Evolutionary conservation across 2,329 filamentous ascomycete genomes (phyloP), one percentile per base, ranked within the genome.

Genomic region (Cercospora zeina): DNA sequence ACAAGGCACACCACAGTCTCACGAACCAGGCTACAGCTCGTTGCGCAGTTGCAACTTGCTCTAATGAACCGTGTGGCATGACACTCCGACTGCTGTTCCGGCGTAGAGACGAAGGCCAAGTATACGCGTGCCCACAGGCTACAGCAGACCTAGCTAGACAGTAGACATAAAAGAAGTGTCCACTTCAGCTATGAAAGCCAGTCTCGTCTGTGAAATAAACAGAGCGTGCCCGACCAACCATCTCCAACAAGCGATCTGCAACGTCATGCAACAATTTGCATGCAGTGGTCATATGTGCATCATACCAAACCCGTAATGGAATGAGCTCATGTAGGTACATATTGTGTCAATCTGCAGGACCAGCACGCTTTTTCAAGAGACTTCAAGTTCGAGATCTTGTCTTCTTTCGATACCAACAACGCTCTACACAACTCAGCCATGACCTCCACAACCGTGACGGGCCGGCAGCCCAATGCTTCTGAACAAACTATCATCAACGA

Each of bases 401-500:
- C 6, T 9, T 45, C 21, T n/a, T 37, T 3, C 8, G 24, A 31
- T 10, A 47, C 24, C 5, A n/a, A 21, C 11, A 11, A 47, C 11
- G 33, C 10, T 42, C 27, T 54, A 14, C 42, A 54, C 42, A 36
- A 6, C 24, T 16, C 6, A 14, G 59, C 21, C 14, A 58, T 21
- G 36, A 57, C 49, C 11, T 58, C 58, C 39, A 61, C 62, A 13
- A 61, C 50, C 14, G 42, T 63, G 10, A 36, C 54, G 19, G 61
- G 61, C 30, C 58, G 62, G 51, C 62, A 68, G 62, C 64, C 64
- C 14, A 66, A 55, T 51, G 56, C 62, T 30, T 45, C 58, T 8
- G 65, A 68, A 47, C 59, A 67, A 45, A 65, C 63, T 10, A 63
- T 70, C 54, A 69, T 71, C 59, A 63, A 70, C 24, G 65, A 69